Evolutionary conservation across 139 green algal genomes (phyloP).

Genomic region (Penium margaritaceum): DNA sequence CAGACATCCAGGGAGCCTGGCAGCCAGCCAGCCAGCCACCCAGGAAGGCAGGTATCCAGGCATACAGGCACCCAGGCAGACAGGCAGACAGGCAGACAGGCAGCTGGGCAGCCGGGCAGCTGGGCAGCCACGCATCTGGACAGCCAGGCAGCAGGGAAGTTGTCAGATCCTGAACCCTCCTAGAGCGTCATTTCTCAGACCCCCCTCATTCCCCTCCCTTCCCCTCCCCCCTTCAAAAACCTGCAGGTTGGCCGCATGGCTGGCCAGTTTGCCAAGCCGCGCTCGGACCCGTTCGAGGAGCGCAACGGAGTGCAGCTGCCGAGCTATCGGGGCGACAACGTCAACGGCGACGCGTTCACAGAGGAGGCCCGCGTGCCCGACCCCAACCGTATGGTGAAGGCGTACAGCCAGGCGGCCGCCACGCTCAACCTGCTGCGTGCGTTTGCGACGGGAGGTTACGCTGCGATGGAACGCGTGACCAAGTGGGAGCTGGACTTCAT

Average conservation of each 20-base stretch:
- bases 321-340: constrained; percentile 95
- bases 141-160: too few species aligned
- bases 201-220: background rate
- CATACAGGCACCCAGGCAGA: too few species aligned
- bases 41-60: too few species aligned
- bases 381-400: constrained; percentile 67
- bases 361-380: constrained; percentile 76
- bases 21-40: too few species aligned
- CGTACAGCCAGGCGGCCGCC: constrained; percentile 92
- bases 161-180: background rate
- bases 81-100: too few species aligned
- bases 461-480: constrained; percentile 75
- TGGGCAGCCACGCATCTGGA: too few species aligned
- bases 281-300: constrained; percentile 68
- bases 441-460: constrained; percentile 92
- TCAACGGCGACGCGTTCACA: constrained; percentile 86
- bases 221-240: background rate
- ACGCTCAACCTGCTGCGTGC: constrained; percentile 96
- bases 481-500: constrained; percentile 99
- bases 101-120: too few species aligned
- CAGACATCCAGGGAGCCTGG: too few species aligned
- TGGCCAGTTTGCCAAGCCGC: constrained; percentile 97
- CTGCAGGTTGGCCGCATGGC: constrained; percentile 84
- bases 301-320: constrained; percentile 68
- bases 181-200: too few species aligned